Conservation (phyloP, 106 monocot species). For the Apostasia ramifera region DNA sequence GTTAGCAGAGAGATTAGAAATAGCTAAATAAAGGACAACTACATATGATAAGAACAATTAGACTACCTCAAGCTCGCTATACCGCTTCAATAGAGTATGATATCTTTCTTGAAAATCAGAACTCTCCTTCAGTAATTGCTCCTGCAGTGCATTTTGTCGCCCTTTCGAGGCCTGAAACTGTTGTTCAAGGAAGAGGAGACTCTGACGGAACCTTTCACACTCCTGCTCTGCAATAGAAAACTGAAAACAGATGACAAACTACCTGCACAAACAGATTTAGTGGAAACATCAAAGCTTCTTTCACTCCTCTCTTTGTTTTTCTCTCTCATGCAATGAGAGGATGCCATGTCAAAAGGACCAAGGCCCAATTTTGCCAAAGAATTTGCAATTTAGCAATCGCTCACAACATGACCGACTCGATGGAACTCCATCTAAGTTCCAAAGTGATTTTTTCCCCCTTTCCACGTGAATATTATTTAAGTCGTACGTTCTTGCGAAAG, state of each 20-base stretch:
- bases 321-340: too few relatives aligned
- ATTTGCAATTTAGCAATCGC: too few relatives aligned
- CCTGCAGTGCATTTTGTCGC: slow-evolving; percentile 51
- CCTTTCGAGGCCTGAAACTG: slow-evolving; percentile 70
- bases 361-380: too few relatives aligned
- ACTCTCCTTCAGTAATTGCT: slow-evolving; percentile 51
- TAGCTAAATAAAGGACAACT: background rate
- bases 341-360: too few relatives aligned
- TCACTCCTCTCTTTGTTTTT: too few relatives aligned
- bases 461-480: too few relatives aligned
- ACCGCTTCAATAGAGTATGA: slow-evolving; percentile 29
- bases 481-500: too few relatives aligned
- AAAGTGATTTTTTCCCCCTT: too few relatives aligned
- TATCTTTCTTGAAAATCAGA: slow-evolving; percentile 38
- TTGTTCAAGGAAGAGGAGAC: slow-evolving; percentile 34
- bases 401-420: too few relatives aligned
- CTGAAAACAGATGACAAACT: background rate
- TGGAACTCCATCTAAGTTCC: too few relatives aligned
- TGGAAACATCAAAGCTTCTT: background rate
- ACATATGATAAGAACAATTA: background rate
- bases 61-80: slow-evolving; percentile 63
- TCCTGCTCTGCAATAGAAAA: slow-evolving; percentile 41
- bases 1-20: background rate
- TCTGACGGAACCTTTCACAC: slow-evolving; percentile 30
- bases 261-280: background rate